A percentile compares a stretch with the other conserved stretches of the same genome.
These are phyloP conservation scores for Aspergillus ostianus DNA, from an alignment of 495 filamentous ascomycete species.

Conservation along the genomic window DNA sequence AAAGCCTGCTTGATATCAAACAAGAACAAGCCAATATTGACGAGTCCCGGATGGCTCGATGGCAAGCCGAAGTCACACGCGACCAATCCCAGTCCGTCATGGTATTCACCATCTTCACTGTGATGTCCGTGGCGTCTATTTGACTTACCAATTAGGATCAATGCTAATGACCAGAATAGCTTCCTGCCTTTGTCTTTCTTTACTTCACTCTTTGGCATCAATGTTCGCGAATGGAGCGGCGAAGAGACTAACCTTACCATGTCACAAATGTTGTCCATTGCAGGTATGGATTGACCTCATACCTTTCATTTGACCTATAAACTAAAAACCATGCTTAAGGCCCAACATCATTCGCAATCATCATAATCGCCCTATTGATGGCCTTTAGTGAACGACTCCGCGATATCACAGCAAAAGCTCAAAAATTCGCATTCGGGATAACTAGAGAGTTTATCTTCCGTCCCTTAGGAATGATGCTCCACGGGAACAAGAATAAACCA, in stretches of 20 bases:
- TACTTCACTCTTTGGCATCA: conserved; percentile 65
- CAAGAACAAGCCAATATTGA: conserved; percentile 69
- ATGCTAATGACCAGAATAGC: conserved; percentile 19
- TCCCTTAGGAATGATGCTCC: conserved; percentile 19
- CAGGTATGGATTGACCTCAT: conserved; percentile 19
- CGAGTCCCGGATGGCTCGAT: conserved; percentile 61
- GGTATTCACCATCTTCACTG: conserved; percentile 69
- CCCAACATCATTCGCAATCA: conserved; percentile 41
- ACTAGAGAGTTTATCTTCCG: conserved; percentile 26
- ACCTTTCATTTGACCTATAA: not conserved
- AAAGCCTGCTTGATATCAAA: conserved; percentile 66
- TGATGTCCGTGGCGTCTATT: conserved; percentile 56
- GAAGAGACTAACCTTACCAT: conserved; percentile 29
- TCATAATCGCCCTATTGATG: conserved; percentile 40
- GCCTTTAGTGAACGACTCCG: conserved; percentile 44
- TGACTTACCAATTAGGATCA: conserved; percentile 13
- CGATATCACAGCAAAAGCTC: conserved; percentile 24
- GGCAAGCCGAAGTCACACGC: conserved; percentile 62
- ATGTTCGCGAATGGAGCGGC: conserved; percentile 62
- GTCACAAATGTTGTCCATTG: conserved; percentile 35
- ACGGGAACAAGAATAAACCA: conserved; percentile 6
- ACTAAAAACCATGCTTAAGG: conserved; percentile 24
- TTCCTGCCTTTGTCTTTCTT: conserved; percentile 68
- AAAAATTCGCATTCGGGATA: conserved; percentile 28
- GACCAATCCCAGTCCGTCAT: conserved; percentile 63